Evolutionary conservation across 495 filamentous ascomycete genomes (phyloP).

Genomic region (Neurospora sp.): DNA sequence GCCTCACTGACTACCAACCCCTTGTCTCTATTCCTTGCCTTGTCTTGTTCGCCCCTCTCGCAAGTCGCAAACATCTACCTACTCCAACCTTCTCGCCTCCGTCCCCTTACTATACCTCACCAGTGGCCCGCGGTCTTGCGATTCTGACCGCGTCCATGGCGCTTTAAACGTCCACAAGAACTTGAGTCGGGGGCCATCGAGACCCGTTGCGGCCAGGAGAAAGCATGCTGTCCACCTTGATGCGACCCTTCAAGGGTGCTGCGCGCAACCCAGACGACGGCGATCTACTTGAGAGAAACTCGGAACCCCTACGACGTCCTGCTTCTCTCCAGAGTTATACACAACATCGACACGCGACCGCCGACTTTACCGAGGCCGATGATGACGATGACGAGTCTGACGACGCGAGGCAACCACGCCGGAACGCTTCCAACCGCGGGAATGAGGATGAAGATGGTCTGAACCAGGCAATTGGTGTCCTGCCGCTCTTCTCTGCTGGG

Average conservation of each 20-base stretch:
- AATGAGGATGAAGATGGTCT: conserved; percentile 43
- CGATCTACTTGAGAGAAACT: background rate
- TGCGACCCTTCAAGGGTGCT: conserved; percentile 30
- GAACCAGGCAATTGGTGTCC: conserved; percentile 48
- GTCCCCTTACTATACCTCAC: background rate
- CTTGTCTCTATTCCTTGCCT: background rate
- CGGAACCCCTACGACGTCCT: conserved; percentile 7
- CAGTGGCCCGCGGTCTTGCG: background rate
- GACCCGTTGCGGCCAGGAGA: background rate
- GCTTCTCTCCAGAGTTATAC: conserved; percentile 26
- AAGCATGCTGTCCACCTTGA: conserved; percentile 34
- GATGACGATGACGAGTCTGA: conserved; percentile 41
- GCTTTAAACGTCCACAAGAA: conserved; percentile 2
- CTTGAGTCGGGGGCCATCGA: background rate
- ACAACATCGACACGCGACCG: conserved; percentile 40
- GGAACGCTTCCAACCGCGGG: conserved; percentile 7
- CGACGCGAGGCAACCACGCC: conserved; percentile 25
- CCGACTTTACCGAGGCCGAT: conserved; percentile 47
- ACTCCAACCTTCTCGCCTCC: background rate
- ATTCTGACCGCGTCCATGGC: conserved; percentile 19
- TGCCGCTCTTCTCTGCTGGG: conserved; percentile 75
- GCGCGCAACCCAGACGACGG: conserved; percentile 11
- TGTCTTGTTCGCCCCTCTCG: background rate
- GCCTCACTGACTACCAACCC: background rate
- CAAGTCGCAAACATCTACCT: background rate